Evolutionary conservation across 208 protist species (phyloP).

Genomic region (Leishmania lainsoni): DNA sequence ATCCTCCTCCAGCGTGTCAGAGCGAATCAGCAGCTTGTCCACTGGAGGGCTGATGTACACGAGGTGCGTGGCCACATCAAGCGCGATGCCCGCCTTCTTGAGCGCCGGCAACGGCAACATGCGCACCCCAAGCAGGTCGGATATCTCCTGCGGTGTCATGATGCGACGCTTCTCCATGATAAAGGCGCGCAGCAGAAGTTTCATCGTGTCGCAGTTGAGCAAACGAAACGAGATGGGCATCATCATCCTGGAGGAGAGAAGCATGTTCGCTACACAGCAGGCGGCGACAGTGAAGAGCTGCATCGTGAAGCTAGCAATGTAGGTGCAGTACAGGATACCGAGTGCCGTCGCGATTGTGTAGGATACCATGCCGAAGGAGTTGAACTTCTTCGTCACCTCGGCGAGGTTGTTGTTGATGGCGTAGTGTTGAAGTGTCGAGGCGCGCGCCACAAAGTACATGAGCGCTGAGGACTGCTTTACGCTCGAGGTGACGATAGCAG

Average conservation of each 20-base stretch:
- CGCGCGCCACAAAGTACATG: slow-evolving; percentile 85
- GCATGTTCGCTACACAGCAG: slow-evolving; percentile 68
- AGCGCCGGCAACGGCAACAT: slow-evolving; percentile 43
- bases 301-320: slow-evolving; percentile 65
- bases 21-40: slow-evolving; percentile 55
- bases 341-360: slow-evolving; percentile 76
- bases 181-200: slow-evolving; percentile 59
- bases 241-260: slow-evolving; percentile 67
- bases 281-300: slow-evolving; percentile 70
- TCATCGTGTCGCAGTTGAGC: slow-evolving; percentile 73
- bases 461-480: slow-evolving; percentile 81
- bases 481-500: slow-evolving; percentile 72
- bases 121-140: slow-evolving; percentile 52
- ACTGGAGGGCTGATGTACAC: slow-evolving; percentile 73
- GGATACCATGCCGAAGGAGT: slow-evolving; percentile 85
- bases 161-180: slow-evolving; percentile 36
- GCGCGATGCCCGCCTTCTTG: slow-evolving; percentile 18
- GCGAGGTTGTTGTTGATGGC: slow-evolving; percentile 79
- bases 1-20: slow-evolving; percentile 56
- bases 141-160: slow-evolving; percentile 65
- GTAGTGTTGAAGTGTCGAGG: slow-evolving; percentile 83
- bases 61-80: slow-evolving; percentile 41
- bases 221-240: slow-evolving; percentile 75
- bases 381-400: slow-evolving; percentile 90
- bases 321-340: slow-evolving; percentile 74